Evolutionary conservation across 202 grass and related monocot genomes (phyloP).

Genomic region (Eragrostis tef): DNA sequence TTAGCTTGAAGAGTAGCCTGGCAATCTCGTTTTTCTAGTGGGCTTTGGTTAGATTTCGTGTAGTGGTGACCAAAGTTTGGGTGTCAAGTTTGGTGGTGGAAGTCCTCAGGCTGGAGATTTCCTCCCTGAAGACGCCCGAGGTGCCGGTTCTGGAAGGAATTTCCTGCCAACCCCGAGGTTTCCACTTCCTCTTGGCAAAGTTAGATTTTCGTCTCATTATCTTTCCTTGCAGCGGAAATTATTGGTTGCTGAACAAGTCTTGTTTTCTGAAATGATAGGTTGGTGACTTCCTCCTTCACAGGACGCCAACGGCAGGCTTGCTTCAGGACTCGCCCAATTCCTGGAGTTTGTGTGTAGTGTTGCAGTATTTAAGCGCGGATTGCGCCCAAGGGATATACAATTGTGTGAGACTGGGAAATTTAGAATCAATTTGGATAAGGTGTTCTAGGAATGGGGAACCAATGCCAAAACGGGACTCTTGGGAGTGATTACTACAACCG

Average conservation of each 20-base stretch:
- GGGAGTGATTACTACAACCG: constrained; percentile 56
- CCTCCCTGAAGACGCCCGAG: constrained; percentile 35
- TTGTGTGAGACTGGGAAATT: constrained; percentile 50
- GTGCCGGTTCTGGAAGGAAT: constrained; percentile 38
- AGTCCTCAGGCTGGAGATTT: constrained; percentile 49
- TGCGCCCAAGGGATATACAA: constrained; percentile 10
- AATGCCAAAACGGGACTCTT: constrained; percentile 64
- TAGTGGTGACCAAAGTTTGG: constrained; percentile 17
- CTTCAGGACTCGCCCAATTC: constrained; percentile 32
- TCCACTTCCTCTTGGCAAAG: constrained; percentile 42
- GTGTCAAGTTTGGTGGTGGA: constrained; percentile 47
- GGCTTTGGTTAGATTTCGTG: constrained; percentile 48
- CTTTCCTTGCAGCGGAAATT: constrained; percentile 37
- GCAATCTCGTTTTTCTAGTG: constrained; percentile 15
- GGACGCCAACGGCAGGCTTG: constrained; percentile 14
- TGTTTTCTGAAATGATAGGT: constrained; percentile 43
- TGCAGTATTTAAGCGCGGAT: constrained; percentile 27
- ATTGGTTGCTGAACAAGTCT: constrained; percentile 49
- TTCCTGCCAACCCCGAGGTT: constrained; percentile 54
- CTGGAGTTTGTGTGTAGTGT: neutral
- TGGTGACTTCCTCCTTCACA: constrained; percentile 27
- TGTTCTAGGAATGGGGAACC: constrained; percentile 55
- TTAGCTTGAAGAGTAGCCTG: constrained; percentile 3
- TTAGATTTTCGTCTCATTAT: neutral
- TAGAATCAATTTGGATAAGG: neutral